These are phyloP conservation scores for Neonectria punicea DNA, from an alignment of 2,329 filamentous ascomycete species.

Conservation along the genomic window DNA sequence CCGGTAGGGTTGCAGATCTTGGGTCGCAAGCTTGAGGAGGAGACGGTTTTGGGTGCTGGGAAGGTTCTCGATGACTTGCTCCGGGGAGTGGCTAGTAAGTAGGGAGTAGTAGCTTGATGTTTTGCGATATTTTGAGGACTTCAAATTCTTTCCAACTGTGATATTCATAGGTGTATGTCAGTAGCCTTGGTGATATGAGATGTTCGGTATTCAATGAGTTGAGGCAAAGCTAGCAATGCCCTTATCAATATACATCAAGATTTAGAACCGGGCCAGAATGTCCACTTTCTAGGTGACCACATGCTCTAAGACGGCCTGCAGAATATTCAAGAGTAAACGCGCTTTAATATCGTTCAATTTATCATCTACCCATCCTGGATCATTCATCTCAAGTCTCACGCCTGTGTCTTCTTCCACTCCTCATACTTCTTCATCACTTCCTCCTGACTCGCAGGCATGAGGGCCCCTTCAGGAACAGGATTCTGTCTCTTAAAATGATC, in stretches of 20 bases:
- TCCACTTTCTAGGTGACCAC: too few species aligned
- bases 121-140: too few species aligned
- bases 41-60: constrained; percentile 56
- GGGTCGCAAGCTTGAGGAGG: constrained; percentile 63
- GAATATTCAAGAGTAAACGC: too few species aligned
- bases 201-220: background rate
- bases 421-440: constrained; percentile 33
- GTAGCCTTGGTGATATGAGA: background rate
- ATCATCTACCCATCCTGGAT: background rate
- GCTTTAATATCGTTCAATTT: too few species aligned
- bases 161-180: background rate
- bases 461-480: constrained; percentile 63
- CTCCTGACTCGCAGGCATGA: constrained; percentile 63
- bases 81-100: background rate
- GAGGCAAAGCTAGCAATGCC: background rate
- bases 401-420: constrained; percentile 31
- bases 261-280: background rate
- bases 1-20: constrained; percentile 66
- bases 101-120: background rate
- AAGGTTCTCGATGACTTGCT: constrained; percentile 23
- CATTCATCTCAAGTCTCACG: background rate
- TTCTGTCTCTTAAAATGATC: constrained; percentile 78
- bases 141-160: background rate
- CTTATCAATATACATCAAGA: background rate
- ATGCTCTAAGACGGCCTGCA: too few species aligned